Evolutionary conservation across 2,329 filamentous ascomycete genomes (phyloP), one percentile per base, ranked within the genome.

Genomic region (Cladosporium sp.): DNA sequence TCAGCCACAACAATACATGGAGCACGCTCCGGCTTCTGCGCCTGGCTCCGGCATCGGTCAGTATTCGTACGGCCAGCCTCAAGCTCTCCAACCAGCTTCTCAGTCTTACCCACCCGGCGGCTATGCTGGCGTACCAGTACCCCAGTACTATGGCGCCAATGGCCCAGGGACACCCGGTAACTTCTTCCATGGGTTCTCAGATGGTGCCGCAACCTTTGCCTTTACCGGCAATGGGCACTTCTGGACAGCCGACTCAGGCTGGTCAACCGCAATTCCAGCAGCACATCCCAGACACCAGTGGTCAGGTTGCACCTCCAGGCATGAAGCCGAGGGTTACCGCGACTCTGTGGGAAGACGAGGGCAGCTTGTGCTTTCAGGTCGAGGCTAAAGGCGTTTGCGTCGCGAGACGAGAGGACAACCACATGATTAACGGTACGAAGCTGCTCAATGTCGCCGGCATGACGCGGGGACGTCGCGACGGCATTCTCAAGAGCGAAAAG

Each of bases 391-490:
- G 92, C 42, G 92, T 99, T 47, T 99, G 93, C 68, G 93, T 97
- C 51, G 92, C 92, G 47, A 83, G 93, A 59, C 80, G 93, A 67
- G 92, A 97, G 81, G 92, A 96, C 63, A 97, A 96, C 71, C 89
- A 96, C 73, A 96, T 99, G 89, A 96, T 99, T 70, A 99, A 97
- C 64, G 93, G 93, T 15, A 99, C 93, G 1, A 99, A 97, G 70
- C 77, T 99, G 51, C 75, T 97, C 52, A 99, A 99, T 59, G 93
- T 99, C 47, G 93, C 93, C 44, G 92, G 93, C 11, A 99, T 99
- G 93, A 99, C 93, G 12, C 83, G 93, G 68, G 93, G 93, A 50
- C 85, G 93, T 58, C 83, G 93, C 64, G 93, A 99, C 65, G 93
- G 93, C 42, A 97, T 99, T 59, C 73, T 99, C 52, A 99, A 99